Conservation (phyloP, 495 filamentous ascomycete genomes). For the Annulohypoxylon bovei region DNA sequence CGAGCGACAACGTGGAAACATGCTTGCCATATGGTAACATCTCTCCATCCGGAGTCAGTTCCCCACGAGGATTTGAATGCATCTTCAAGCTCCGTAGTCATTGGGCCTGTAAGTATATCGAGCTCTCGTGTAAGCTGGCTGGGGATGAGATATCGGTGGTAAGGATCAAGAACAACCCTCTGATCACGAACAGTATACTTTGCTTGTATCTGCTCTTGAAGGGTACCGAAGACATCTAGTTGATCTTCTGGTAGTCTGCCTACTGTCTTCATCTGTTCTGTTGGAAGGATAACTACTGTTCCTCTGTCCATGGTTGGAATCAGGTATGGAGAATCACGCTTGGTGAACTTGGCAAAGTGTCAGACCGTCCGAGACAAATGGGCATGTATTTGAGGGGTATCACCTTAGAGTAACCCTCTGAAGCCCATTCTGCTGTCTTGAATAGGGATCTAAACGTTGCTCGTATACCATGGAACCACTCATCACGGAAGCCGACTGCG, state of each 20-base stretch:
- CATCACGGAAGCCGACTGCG: neutral
- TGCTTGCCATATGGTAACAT: neutral
- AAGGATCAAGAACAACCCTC: neutral
- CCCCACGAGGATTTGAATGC: neutral
- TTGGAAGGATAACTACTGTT: neutral
- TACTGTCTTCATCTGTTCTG: neutral
- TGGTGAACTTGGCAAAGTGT: neutral
- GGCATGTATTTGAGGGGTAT: neutral
- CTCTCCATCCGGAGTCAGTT: neutral
- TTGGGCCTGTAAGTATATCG: neutral
- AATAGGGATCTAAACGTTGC: neutral
- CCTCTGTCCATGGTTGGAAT: neutral
- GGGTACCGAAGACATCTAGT: neutral
- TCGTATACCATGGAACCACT: neutral
- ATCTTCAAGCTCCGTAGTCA: neutral
- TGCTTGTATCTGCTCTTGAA: neutral
- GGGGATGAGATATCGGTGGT: neutral
- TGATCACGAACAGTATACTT: neutral
- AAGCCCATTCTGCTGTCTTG: constrained; percentile 2
- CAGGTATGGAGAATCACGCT: neutral
- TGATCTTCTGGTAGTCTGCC: neutral
- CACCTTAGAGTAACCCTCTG: neutral
- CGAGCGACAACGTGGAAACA: neutral
- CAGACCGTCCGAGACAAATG: neutral
- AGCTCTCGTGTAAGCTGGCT: neutral